Conservation (phyloP, 176 grass and related monocot species). For the Lolium multiflorum region DNA sequence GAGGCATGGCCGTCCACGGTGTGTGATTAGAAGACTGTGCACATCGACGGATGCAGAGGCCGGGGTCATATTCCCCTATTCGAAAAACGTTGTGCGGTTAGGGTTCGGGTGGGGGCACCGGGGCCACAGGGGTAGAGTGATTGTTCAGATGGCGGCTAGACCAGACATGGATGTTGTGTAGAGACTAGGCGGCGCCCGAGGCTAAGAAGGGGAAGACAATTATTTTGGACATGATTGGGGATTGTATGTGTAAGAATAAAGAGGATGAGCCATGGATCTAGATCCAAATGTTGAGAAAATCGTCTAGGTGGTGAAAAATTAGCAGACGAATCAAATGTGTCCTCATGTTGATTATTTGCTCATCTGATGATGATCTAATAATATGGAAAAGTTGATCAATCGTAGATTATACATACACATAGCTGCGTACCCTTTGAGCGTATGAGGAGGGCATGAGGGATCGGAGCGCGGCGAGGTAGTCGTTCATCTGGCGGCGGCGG, state of each 20-base stretch:
- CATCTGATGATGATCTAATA: neutral
- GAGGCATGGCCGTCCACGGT: too few species aligned
- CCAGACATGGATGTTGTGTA: too few species aligned
- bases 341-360: neutral
- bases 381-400: neutral
- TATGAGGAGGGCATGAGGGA: constrained; percentile 92
- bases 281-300: neutral
- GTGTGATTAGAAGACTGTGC: too few species aligned
- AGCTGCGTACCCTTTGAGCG: constrained; percentile 71
- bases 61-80: too few species aligned
- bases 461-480: constrained; percentile 92
- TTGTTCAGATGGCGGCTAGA: too few species aligned
- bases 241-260: neutral
- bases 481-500: constrained; percentile 95
- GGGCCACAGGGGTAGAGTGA: too few species aligned
- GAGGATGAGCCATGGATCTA: neutral
- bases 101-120: too few species aligned
- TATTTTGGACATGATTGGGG: neutral
- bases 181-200: too few species aligned
- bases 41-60: too few species aligned
- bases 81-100: too few species aligned
- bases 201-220: too few species aligned
- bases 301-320: neutral
- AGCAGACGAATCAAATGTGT: neutral
- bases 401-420: neutral